Evolutionary conservation across 805 yeast genomes (phyloP), one percentile per base, ranked within the genome.

Genomic region (Cyberlindnera euphorbiae): DNA sequence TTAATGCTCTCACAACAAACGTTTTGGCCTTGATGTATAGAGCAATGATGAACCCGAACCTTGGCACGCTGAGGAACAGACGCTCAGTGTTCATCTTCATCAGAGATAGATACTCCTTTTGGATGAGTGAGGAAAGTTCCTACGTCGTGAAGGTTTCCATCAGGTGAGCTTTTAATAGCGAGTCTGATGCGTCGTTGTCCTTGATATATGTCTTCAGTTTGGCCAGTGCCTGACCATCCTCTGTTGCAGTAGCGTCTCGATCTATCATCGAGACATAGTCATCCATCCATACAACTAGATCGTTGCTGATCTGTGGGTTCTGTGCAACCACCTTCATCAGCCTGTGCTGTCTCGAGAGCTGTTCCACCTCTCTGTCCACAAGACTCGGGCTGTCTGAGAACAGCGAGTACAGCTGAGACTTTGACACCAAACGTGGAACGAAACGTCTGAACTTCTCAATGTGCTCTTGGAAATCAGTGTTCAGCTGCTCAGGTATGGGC

Each of bases 31-130:
- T 53, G 39, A 64, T 69, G 13, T 72, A 49, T 23, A 73, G 54
- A 37, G 66, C 66, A 28, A 75, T 52, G 32, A 60, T 65, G 2
- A 70, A 64, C 0, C 82, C 82, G 39, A 75, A 59, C 31, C 69
- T 65, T 0, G 81, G 81, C 17, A 66, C 60, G 7, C 75, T 56
- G 3, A 76, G 45, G 15, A 67, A 55, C 40, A 69, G 68, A 17
- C 42, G 62, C 56, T 40, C 60, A 52, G 6, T 53, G 37, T 69
- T 62, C 41, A 60, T 66, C 32, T 64, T 62, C 32, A 67, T 56
- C 35, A 71, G 47, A 0, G 77, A 67, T 6, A 73, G 46, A 31
- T 61, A 66, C 1, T 78, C 79, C 8, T 53, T 38, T 17, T 54
- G 53, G 0, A 73, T 63, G 32, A 76, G 50, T 1, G 16, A 21